phyloP scores from a whole-genome alignment of 805 yeast genomes.

The Zygotorulaspora sp. region DNA sequence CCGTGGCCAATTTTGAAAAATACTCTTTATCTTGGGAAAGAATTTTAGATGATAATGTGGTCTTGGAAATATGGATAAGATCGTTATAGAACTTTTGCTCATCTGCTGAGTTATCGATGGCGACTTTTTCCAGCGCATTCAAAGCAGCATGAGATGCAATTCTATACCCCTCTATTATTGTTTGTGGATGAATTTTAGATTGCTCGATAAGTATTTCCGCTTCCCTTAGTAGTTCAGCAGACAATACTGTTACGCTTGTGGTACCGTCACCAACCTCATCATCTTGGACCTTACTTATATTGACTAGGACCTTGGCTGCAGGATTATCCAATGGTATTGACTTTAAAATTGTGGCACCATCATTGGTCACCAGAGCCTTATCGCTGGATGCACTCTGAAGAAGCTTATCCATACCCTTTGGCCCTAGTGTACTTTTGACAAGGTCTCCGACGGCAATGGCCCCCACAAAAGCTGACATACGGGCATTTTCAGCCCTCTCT shows the following conservation, averaged over 20 bases:
- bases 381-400: constrained; percentile 83
- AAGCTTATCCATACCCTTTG: constrained; percentile 97
- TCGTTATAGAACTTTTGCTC: constrained; percentile 64
- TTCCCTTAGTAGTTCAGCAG: constrained; percentile 88
- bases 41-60: constrained; percentile 90
- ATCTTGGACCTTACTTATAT: constrained; percentile 93
- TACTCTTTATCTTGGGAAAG: constrained; percentile 90
- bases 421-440: constrained; percentile 91
- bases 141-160: constrained; percentile 85
- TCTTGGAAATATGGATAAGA: constrained; percentile 80
- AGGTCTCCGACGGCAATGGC: constrained; percentile 99
- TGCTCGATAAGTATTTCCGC: constrained; percentile 90
- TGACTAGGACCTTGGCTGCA: constrained; percentile 93
- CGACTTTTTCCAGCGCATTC: constrained; percentile 66
- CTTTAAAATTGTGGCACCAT: constrained; percentile 95
- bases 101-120: constrained; percentile 67
- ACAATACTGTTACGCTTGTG: constrained; percentile 87
- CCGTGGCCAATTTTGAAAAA: constrained; percentile 87
- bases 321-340: constrained; percentile 95
- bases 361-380: constrained; percentile 81
- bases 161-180: constrained; percentile 93
- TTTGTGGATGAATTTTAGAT: constrained; percentile 89
- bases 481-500: constrained; percentile 97
- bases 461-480: constrained; percentile 94
- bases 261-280: constrained; percentile 99